Evolutionary conservation across 1,284 basidiomycete species (phyloP), one percentile per base, ranked within the genome.

Genomic region (Coniophora puteana): DNA sequence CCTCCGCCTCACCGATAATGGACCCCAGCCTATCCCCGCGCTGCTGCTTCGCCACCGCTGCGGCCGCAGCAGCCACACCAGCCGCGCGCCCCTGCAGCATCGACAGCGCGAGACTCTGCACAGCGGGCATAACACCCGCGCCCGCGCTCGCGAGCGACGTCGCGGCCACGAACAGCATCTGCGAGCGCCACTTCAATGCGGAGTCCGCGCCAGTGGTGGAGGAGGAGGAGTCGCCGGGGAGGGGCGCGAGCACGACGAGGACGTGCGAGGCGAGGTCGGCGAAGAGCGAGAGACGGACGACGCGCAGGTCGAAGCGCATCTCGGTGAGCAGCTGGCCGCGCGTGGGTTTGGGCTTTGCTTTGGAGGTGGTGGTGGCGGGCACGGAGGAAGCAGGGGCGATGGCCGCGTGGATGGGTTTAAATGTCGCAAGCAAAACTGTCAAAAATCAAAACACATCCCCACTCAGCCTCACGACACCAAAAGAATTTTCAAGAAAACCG

Each of bases 31-130:
- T n/a, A n/a, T n/a, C n/a, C n/a, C n/a, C n/a, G n/a, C 12, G 33
- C 5, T 35, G 18, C 21, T 10, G 33, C 5, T 35, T 21, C 17
- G 35, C 52, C 30, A 45, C 22, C 14, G 41, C 53, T 23, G 38
- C 51, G 10, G 42, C 53, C 12, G 46, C 51, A 29, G 58, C 55
- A 24, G 50, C 53, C 32, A 63, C 58, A 11, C 58, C 61, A 45
- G 76, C 54, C 31, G 67, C 65, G 43, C 78, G 67, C 34, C 71
- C 68, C 50, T 86, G 82, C 39, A 82, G 54, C 41, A 83, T 76
- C 52, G 78, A 83, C 25, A 89, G 54, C 12, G 83, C 82, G 39
- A 89, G 65, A 53, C 82, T 85, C 47, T 89, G 83, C 36, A 76
- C 62, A 6, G 81, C 78, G 20, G 87, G 86, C 21, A 73, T 60